These are phyloP conservation scores for Priceomyces fermenticarens DNA, from an alignment of 805 yeast genomes.

Conservation along the genomic window DNA sequence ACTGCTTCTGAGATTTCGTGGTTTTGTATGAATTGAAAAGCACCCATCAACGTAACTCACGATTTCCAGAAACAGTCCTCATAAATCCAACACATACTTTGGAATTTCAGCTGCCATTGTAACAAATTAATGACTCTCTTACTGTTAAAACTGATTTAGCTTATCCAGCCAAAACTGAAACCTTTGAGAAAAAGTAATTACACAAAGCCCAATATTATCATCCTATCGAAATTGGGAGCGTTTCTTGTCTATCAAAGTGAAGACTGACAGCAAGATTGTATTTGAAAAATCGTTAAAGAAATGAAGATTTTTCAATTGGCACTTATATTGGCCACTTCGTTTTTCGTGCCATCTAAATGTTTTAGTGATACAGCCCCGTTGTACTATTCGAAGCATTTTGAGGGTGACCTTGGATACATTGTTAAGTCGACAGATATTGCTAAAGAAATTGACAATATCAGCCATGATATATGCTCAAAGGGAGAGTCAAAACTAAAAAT, in stretches of 20 bases:
- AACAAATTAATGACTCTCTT: slow-evolving; percentile 1
- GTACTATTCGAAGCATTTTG: slow-evolving; percentile 13
- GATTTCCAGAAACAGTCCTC: neutral
- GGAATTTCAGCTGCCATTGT: slow-evolving; percentile 42
- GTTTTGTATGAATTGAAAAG: no score
- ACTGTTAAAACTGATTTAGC: neutral
- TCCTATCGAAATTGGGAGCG: neutral
- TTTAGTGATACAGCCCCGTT: slow-evolving; percentile 24
- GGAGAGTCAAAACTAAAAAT: slow-evolving; percentile 17
- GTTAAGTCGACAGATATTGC: slow-evolving; percentile 18
- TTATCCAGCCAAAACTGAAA: neutral
- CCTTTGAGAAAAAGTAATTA: neutral
- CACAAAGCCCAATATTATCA: neutral
- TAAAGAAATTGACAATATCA: slow-evolving; percentile 12
- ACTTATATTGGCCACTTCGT: slow-evolving; percentile 10
- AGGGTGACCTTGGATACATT: slow-evolving; percentile 16
- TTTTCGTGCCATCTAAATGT: slow-evolving; percentile 6
- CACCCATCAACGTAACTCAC: no score
- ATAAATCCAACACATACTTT: slow-evolving; percentile 24
- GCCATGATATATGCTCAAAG: slow-evolving; percentile 16
- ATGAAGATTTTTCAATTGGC: slow-evolving; percentile 2
- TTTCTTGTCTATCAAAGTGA: no score
- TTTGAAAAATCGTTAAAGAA: neutral
- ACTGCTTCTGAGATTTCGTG: no score
- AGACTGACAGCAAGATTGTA: no score